A percentile compares a stretch with the other conserved stretches of the same genome.
These are phyloP conservation scores for Ulvella scutata DNA, from an alignment of 139 green algal species.

Conservation along the genomic window DNA sequence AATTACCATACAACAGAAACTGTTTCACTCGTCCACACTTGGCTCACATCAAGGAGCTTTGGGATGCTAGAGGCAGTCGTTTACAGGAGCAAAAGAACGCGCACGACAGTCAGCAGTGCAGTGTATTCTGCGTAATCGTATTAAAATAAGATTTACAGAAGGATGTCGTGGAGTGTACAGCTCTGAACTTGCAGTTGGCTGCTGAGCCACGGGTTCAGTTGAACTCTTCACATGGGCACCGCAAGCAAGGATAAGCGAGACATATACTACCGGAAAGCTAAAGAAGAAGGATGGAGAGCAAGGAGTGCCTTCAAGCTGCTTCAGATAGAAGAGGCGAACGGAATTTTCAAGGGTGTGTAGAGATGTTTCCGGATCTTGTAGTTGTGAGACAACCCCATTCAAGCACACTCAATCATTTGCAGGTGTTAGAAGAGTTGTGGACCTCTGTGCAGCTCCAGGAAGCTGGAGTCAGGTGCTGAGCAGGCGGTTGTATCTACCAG, in stretches of 20 bases:
- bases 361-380: neutral
- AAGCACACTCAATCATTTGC: slow-evolving; percentile 1
- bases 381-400: neutral
- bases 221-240: slow-evolving; percentile 59
- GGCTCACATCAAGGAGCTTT: no score
- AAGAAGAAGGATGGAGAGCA: slow-evolving; percentile 95
- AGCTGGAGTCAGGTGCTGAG: slow-evolving; percentile 90
- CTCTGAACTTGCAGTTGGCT: no score
- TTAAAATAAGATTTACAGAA: no score
- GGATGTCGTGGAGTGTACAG: no score
- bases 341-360: slow-evolving; percentile 55
- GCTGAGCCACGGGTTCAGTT: no score
- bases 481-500: slow-evolving; percentile 78
- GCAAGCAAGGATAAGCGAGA: slow-evolving; percentile 81
- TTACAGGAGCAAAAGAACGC: no score
- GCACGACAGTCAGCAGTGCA: no score
- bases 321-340: slow-evolving; percentile 91
- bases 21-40: no score
- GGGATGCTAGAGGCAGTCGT: no score
- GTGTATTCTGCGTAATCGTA: no score
- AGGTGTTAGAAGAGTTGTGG: slow-evolving; percentile 83
- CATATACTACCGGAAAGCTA: slow-evolving; percentile 91
- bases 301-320: slow-evolving; percentile 93
- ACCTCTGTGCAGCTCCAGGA: slow-evolving; percentile 92
- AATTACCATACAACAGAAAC: no score